Conservation (phyloP, 345 rosid species). For the Dimocarpus longan region DNA sequence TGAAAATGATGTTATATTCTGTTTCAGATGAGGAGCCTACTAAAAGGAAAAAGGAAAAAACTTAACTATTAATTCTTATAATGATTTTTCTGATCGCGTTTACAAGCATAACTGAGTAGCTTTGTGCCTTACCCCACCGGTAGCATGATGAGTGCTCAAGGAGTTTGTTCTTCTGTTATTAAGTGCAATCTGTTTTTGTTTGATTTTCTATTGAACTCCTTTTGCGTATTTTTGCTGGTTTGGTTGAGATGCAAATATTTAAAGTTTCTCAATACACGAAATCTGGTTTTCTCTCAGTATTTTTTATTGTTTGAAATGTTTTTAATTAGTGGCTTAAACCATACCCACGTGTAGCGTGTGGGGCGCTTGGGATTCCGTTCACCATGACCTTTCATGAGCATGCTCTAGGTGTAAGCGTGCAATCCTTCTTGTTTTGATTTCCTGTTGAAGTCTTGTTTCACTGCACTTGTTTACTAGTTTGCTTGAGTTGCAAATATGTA, state of each 20-base stretch:
- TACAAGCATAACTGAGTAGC: background rate
- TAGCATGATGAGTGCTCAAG: background rate
- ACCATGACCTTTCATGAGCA: background rate
- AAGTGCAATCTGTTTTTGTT: background rate
- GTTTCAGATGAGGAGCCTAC: background rate
- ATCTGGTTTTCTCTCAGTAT: background rate
- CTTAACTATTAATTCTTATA: background rate
- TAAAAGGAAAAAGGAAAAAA: background rate
- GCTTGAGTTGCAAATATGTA: background rate
- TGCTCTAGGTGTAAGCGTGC: constrained; percentile 1
- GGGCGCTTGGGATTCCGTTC: background rate
- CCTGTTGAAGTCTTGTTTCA: background rate
- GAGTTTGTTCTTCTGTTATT: background rate
- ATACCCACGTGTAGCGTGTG: background rate
- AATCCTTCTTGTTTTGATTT: background rate
- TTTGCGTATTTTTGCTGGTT: background rate
- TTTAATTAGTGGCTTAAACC: background rate
- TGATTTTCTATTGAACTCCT: background rate
- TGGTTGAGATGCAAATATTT: background rate
- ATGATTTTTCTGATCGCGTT: background rate
- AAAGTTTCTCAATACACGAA: background rate
- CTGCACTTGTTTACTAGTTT: background rate
- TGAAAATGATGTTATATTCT: background rate
- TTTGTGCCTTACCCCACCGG: background rate
- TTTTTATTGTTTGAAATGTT: background rate